Evolutionary conservation across 257 asterid species (phyloP).

Genomic region (Solanum piurae): DNA sequence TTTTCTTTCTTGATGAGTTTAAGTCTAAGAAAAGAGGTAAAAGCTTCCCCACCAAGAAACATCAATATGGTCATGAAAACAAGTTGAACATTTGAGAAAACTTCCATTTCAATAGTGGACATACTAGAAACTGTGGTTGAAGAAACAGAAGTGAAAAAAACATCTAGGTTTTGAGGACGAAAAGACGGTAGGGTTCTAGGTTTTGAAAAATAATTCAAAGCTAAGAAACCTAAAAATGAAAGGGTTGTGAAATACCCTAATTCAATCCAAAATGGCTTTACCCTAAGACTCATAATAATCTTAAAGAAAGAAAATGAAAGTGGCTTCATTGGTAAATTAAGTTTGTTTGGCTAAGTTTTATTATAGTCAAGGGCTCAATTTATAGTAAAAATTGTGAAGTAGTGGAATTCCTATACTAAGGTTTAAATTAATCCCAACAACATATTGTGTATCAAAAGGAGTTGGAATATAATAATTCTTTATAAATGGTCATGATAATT

Average conservation of each 20-base stretch:
- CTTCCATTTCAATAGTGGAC: conserved; percentile 44
- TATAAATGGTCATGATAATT: not conserved
- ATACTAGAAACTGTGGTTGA: conserved; percentile 35
- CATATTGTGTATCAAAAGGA: not conserved
- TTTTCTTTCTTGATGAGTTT: not conserved
- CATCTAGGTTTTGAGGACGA: conserved; percentile 12
- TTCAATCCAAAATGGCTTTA: conserved; percentile 23
- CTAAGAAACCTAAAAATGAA: conserved; percentile 23
- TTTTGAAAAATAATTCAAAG: conserved; percentile 10
- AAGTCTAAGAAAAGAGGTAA: conserved; percentile 28
- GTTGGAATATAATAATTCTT: not conserved
- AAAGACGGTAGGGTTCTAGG: conserved; percentile 1
- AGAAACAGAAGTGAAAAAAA: conserved; percentile 38
- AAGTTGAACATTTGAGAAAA: conserved; percentile 36
- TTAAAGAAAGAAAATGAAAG: not conserved
- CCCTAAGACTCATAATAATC: conserved; percentile 4
- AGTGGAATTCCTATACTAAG: not conserved
- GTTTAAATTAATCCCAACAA: not conserved
- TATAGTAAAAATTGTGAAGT: not conserved
- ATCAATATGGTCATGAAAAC: conserved; percentile 25
- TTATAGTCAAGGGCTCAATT: not conserved
- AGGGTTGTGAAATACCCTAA: conserved; percentile 19
- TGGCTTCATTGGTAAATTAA: not conserved
- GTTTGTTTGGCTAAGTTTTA: not conserved
- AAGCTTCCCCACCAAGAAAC: conserved; percentile 41